A percentile compares a stretch with the other conserved stretches of the same genome.
Evolutionary conservation across 2,329 filamentous ascomycete species (phyloP).

Genomic region (Ophiocordyceps sinensis): DNA sequence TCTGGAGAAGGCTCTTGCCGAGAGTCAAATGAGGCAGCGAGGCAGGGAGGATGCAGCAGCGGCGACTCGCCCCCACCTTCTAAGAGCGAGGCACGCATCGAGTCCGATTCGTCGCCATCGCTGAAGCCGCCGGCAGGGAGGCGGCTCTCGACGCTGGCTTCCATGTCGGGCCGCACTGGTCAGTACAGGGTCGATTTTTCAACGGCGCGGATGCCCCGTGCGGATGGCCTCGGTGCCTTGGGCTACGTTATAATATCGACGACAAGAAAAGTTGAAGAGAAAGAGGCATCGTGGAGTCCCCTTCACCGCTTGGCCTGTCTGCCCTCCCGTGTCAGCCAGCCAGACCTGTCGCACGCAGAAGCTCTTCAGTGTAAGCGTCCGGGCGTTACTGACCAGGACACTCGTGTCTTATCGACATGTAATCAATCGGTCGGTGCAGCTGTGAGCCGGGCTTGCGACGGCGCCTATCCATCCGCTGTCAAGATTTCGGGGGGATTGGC

Average conservation of each 20-base stretch:
- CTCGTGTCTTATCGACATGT: constrained; percentile 1
- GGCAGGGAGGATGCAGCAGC: constrained; percentile 2
- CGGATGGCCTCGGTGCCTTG: constrained; percentile 1
- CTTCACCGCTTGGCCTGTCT: constrained; percentile 1
- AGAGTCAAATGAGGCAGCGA: constrained; percentile 7
- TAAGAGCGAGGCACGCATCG: background rate
- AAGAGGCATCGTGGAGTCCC: constrained; percentile 9
- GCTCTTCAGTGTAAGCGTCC: constrained; percentile 5
- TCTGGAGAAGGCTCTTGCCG: constrained; percentile 18
- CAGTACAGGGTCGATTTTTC: too few relatives aligned
- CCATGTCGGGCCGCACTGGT: background rate
- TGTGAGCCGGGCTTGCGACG: background rate
- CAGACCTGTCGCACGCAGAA: background rate
- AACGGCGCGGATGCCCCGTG: background rate
- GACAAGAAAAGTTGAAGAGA: constrained; percentile 10
- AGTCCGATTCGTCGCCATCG: constrained; percentile 5
- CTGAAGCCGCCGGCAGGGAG: background rate
- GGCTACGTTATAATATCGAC: constrained; percentile 8
- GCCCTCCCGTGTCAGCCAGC: constrained; percentile 3
- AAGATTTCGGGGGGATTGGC: constrained; percentile 1
- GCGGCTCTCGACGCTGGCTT: background rate
- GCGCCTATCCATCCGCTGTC: constrained; percentile 2
- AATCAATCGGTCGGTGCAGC: constrained; percentile 1
- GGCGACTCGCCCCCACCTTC: background rate
- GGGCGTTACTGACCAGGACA: constrained; percentile 5